A percentile compares a stretch with the other conserved stretches of the same genome.
phyloP scores from a whole-genome alignment of 148 eudicot species.

The Fallopia convolvulus region DNA sequence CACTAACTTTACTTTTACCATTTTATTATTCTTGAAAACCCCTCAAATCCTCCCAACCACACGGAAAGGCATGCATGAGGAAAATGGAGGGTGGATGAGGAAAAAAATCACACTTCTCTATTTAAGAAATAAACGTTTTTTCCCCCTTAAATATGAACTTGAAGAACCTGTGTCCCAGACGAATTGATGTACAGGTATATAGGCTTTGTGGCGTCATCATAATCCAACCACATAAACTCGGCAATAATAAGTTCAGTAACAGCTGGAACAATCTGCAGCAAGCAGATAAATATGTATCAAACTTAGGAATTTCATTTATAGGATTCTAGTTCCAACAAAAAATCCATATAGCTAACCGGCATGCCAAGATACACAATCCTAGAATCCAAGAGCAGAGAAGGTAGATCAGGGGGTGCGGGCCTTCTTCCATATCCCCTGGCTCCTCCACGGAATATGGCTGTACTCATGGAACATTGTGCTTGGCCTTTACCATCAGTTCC shows the following conservation, averaged over 20 bases:
- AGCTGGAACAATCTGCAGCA: slow-evolving; percentile 72
- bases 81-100: neutral
- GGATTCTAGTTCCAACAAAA: neutral
- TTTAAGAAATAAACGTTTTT: neutral
- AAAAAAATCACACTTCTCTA: neutral
- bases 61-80: neutral
- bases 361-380: slow-evolving; percentile 75
- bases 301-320: neutral
- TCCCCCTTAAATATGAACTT: neutral
- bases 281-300: slow-evolving; percentile 13
- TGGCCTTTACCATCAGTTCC: slow-evolving; percentile 51
- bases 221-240: slow-evolving; percentile 84
- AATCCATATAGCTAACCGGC: slow-evolving; percentile 48
- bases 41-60: neutral
- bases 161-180: slow-evolving; percentile 70
- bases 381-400: slow-evolving; percentile 64
- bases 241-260: slow-evolving; percentile 85
- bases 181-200: slow-evolving; percentile 80
- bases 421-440: slow-evolving; percentile 58
- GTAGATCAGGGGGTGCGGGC: slow-evolving; percentile 85
- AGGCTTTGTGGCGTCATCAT: slow-evolving; percentile 61
- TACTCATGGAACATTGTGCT: slow-evolving; percentile 65
- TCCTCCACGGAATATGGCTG: slow-evolving; percentile 69
- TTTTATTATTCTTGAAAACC: neutral
- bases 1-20: neutral